Base-by-base conservation (phyloP, 805 yeast species). In the Starmerella riodocensis region DNA sequence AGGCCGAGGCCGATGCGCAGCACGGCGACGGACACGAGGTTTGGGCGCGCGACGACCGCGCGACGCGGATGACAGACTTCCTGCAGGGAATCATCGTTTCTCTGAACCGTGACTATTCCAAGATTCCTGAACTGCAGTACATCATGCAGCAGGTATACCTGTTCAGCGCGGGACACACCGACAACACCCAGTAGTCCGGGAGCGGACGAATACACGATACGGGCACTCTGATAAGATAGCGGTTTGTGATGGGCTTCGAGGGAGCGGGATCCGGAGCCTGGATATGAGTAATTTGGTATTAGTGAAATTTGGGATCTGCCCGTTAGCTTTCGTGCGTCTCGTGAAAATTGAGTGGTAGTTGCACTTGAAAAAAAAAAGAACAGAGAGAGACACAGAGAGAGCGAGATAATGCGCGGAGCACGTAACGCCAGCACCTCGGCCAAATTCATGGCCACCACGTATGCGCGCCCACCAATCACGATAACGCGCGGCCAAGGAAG, bases 401-500 rank as follows among this genome's bases (percentile, higher is more conserved):
- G 12, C 26, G 26, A 24, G 12, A 24, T 24, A 9, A 24, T 9
- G 26, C 8, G 8, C 12, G 26, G 26, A 8, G 26, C 12, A 8
- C 26, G 31, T 8, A 9, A 16, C 23, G 14, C 34, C 12, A 32
- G 34, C 6, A 9, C 34, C 25, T 32, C 19, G 27, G 20, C 28
- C 33, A 13, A 31, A 27, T 36, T 24, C 27, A 49, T 58, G 40
- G 64, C 59, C n/a, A 57, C 63, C 6, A 60, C 64, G 8, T 60
- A 60, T 26, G 47, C 62, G 23, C 55, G 63, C 6, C 63, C 64
- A 11, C 66, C 74, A 33, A 59, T 85, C 36, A 80, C 84, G 14
- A 67, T 88, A 41, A 74, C 78, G 35, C 78, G 76, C 44, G 98
- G 95, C 26, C 61, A 74, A 50, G 94, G 94, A 16, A 73, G 85